Evolutionary conservation across 805 yeast genomes (phyloP), one percentile per base, ranked within the genome.

Genomic region (Zygosaccharomyces kombuchaensis): DNA sequence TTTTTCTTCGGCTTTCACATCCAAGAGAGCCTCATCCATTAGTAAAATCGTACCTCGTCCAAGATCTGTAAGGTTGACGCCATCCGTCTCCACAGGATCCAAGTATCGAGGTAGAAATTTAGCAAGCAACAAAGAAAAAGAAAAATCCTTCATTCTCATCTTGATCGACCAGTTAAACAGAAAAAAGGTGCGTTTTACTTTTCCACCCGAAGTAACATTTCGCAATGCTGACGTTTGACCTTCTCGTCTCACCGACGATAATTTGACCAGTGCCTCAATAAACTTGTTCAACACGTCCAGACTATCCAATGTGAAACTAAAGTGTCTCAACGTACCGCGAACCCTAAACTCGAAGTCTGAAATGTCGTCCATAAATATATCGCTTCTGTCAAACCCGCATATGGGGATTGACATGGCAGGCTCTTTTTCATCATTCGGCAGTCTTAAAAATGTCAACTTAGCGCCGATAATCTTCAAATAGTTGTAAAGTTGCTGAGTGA

Each of bases 301-400:
- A 36, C 57, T 53, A 29, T 60, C 59, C 12, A 63, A 46, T 2
- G 57, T 53, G 16, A 56, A 29, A 29, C 53, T 51, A 2, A 58
- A 53, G 43, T 60, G 58, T 50, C 68, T 52, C 26, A 61, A 36
- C 3, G 68, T 60, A n/a, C 55, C 48, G 10, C 55, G 54, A n/a
- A 57, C 23, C 19, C 39, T 42, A 12, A 59, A 25, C 17, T 46
- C 47, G 3, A 44, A 45, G 9, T 43, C 49, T 2, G 47, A 44
- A 6, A 49, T 34, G 26, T 56, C 54, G 40, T 53, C 54, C 2
- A 60, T 38, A 29, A 58, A 58, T 9, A 55, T 51, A 31, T 62
- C 68, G 27, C 54, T 44, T 49, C 65, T 59, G 43, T 57, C 65
- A 44, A 62, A 60, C 1, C 56, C 59, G 34, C 55, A 54, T 9